Conservation (phyloP, 192 early-diverging fungal genomes). For the Diversispora epigaea region DNA sequence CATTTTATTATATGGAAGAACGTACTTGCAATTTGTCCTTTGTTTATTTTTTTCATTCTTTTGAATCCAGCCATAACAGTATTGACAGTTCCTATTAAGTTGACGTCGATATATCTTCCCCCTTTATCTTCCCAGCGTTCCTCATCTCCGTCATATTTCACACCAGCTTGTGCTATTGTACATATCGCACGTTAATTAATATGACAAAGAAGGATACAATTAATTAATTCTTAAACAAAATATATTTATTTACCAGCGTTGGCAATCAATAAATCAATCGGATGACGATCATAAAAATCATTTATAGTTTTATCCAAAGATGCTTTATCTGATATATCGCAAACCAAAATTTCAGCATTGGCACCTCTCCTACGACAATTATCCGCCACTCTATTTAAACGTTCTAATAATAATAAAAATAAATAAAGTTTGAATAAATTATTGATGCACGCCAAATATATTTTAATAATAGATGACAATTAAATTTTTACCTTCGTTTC, state of each 20-base stretch:
- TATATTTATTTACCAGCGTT: constrained; percentile 31
- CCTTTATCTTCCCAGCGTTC: constrained; percentile 19
- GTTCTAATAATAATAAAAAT: background rate
- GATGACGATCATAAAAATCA: constrained; percentile 20
- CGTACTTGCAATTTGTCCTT: constrained; percentile 35
- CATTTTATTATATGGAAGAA: background rate
- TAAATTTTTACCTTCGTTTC: constrained; percentile 8
- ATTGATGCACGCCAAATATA: background rate
- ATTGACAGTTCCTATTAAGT: constrained; percentile 25
- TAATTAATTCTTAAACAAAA: background rate
- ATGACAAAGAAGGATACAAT: background rate
- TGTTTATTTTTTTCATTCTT: constrained; percentile 24
- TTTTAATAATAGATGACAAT: background rate
- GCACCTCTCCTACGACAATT: background rate
- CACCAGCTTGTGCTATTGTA: constrained; percentile 19
- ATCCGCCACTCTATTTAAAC: constrained; percentile 11
- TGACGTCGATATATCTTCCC: constrained; percentile 24
- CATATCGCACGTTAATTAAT: background rate
- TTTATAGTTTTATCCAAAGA: constrained; percentile 20
- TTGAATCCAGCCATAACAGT: constrained; percentile 33
- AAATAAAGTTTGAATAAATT: background rate
- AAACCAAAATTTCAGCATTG: background rate
- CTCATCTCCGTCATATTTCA: constrained; percentile 7
- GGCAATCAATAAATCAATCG: constrained; percentile 36
- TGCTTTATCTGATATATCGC: constrained; percentile 31